Percentiles rank a stretch among this genome's conserved stretches.
These are phyloP conservation scores for Blastomyces gilchristii DNA, from an alignment of 2,329 filamentous ascomycete species.

Conservation along the genomic window DNA sequence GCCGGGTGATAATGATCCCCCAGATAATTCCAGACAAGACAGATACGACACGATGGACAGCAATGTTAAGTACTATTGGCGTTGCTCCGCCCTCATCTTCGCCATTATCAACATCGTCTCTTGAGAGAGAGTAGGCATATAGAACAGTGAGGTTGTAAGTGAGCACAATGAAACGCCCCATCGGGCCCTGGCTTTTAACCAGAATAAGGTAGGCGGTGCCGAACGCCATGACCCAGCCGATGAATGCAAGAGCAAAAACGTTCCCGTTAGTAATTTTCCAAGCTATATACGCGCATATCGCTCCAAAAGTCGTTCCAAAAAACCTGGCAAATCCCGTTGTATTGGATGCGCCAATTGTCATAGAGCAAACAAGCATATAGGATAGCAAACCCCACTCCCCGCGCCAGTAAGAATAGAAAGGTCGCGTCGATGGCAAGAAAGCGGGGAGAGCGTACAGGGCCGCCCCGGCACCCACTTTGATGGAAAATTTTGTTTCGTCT, in stretches of 20 bases:
- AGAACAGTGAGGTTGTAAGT: slow-evolving; percentile 93
- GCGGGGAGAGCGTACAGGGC: slow-evolving; percentile 81
- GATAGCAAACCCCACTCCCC: slow-evolving; percentile 95
- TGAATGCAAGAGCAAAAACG: slow-evolving; percentile 61
- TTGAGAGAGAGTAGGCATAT: slow-evolving; percentile 83
- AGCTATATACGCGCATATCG: slow-evolving; percentile 59
- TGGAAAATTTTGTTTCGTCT: slow-evolving; percentile 65
- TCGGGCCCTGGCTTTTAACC: slow-evolving; percentile 69
- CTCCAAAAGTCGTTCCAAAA: slow-evolving; percentile 74
- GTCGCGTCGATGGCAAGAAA: slow-evolving; percentile 67
- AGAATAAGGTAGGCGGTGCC: slow-evolving; percentile 87
- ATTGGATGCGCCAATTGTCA: slow-evolving; percentile 94
- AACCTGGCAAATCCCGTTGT: slow-evolving; percentile 83
- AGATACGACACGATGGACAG: slow-evolving; percentile 73
- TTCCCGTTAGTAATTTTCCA: slow-evolving; percentile 72
- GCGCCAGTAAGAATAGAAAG: slow-evolving; percentile 75
- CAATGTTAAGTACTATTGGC: slow-evolving; percentile 80
- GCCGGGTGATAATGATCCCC: slow-evolving; percentile 79
- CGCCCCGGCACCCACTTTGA: slow-evolving; percentile 88
- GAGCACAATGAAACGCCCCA: slow-evolving; percentile 86
- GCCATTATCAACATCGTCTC: slow-evolving; percentile 69
- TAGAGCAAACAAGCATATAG: slow-evolving; percentile 96
- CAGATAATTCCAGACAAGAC: slow-evolving; percentile 81
- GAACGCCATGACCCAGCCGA: slow-evolving; percentile 71
- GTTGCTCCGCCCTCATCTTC: slow-evolving; percentile 73